Percentiles rank a stretch among this genome's conserved stretches.
phyloP scores from a whole-genome alignment of 1,139 yeast species.

The Zhuliangozyma blackwelliae region DNA sequence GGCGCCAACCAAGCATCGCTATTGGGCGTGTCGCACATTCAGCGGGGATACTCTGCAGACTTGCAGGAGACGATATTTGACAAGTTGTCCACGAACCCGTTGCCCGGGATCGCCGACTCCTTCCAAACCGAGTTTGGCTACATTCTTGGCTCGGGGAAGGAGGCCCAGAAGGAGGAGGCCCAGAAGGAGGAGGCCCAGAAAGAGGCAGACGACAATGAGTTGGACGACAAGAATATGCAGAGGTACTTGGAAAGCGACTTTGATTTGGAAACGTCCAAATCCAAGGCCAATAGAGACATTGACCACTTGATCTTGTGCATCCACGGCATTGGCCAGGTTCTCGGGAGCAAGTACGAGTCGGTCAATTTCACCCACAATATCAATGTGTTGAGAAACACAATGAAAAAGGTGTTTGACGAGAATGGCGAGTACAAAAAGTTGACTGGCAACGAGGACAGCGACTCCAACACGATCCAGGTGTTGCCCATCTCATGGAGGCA shows the following conservation, averaged over 20 bases:
- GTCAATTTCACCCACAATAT: slow-evolving; percentile 86
- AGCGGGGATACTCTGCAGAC: slow-evolving; percentile 34
- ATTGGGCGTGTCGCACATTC: slow-evolving; percentile 33
- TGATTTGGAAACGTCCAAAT: slow-evolving; percentile 29
- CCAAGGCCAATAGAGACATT: slow-evolving; percentile 47
- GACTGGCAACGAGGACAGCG: slow-evolving; percentile 19
- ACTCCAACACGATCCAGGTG: slow-evolving; percentile 60
- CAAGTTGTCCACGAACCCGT: slow-evolving; percentile 23
- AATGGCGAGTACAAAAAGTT: slow-evolving; percentile 39
- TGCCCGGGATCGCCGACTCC: slow-evolving; percentile 29
- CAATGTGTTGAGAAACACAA: slow-evolving; percentile 60
- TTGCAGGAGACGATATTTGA: slow-evolving; percentile 26
- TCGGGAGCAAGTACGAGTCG: slow-evolving; percentile 75
- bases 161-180: slow-evolving; percentile 3
- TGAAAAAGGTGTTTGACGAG: slow-evolving; percentile 52
- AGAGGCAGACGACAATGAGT: slow-evolving; percentile 11
- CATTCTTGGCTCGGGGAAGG: slow-evolving; percentile 13
- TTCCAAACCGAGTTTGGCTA: slow-evolving; percentile 27
- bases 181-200: slow-evolving; percentile 6
- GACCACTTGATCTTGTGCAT: slow-evolving; percentile 82
- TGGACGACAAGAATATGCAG: slow-evolving; percentile 30
- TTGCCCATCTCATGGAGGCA: slow-evolving; percentile 80
- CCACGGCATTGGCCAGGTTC: slow-evolving; percentile 91
- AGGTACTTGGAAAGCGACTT: slow-evolving; percentile 52
- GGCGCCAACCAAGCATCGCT: slow-evolving; percentile 30